Evolutionary conservation across 2,329 filamentous ascomycete genomes (phyloP).

Genomic region (Simplicillium aogashimaense): DNA sequence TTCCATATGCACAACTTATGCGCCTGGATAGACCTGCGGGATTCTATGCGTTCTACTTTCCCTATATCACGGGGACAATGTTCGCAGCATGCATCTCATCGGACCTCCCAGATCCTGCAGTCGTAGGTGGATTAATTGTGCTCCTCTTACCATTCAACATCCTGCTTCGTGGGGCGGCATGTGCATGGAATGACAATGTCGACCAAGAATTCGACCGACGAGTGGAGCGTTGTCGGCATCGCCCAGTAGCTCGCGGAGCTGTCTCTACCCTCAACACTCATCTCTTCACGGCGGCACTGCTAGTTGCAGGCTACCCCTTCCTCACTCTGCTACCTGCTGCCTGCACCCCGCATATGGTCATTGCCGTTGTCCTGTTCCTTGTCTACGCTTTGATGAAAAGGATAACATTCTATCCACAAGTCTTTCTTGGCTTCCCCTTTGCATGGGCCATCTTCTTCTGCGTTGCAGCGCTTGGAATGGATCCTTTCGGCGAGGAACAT

Average conservation of each 20-base stretch:
- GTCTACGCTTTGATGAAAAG: conserved; percentile 20
- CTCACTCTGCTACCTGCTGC: background rate
- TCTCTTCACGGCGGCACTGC: background rate
- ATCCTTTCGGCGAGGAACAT: background rate
- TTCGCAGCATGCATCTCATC: conserved; percentile 9
- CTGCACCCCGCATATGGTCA: background rate
- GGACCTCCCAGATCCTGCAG: conserved; percentile 1
- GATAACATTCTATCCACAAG: conserved; percentile 20
- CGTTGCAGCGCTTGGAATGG: conserved; percentile 1
- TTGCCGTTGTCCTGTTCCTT: background rate
- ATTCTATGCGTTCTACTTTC: conserved; percentile 13
- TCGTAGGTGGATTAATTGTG: background rate
- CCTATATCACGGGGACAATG: conserved; percentile 11
- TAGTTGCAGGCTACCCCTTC: background rate
- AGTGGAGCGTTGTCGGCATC: conserved; percentile 33
- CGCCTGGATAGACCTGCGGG: conserved; percentile 13
- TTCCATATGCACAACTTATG: conserved; percentile 12
- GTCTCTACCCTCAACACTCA: conserved; percentile 14
- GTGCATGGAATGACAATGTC: conserved; percentile 40
- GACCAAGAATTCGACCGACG: conserved; percentile 37
- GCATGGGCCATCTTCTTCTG: conserved; percentile 17
- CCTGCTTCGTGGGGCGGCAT: conserved; percentile 36
- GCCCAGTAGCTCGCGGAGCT: conserved; percentile 38
- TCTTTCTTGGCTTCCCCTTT: conserved; percentile 21
- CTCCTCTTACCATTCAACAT: conserved; percentile 14